These are phyloP conservation scores for Artemisia tridentata DNA, from an alignment of 129 eudicot species.

Conservation along the genomic window DNA sequence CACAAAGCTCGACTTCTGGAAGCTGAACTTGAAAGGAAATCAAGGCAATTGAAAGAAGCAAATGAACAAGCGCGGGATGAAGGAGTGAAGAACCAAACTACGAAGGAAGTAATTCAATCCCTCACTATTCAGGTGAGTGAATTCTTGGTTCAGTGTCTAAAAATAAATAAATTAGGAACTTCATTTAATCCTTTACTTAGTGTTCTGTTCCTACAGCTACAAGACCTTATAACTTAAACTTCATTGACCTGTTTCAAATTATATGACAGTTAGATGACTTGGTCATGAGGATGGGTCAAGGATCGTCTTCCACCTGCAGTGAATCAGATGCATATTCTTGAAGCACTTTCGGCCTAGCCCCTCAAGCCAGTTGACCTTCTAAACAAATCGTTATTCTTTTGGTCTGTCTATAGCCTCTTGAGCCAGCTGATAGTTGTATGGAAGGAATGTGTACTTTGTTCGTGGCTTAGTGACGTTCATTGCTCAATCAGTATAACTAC, in stretches of 20 bases:
- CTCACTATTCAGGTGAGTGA: slow-evolving; percentile 54
- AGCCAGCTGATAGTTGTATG: not conserved
- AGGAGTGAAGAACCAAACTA: slow-evolving; percentile 52
- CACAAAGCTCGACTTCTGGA: slow-evolving; percentile 49
- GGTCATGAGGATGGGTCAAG: slow-evolving; percentile 37
- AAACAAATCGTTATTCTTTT: not conserved
- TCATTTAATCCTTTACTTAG: no score
- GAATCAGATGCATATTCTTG: slow-evolving; percentile 33
- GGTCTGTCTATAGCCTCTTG: not conserved
- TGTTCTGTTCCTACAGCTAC: not conserved
- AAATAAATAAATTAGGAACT: no score
- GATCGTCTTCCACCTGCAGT: slow-evolving; percentile 28
- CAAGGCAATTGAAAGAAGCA: slow-evolving; percentile 53
- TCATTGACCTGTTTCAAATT: not conserved
- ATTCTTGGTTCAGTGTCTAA: slow-evolving; percentile 2
- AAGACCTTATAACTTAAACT: not conserved
- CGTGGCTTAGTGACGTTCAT: not conserved
- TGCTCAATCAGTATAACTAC: not conserved
- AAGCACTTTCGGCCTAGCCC: slow-evolving; percentile 7
- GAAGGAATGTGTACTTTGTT: not conserved
- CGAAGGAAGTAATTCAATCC: slow-evolving; percentile 56
- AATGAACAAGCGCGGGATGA: slow-evolving; percentile 42
- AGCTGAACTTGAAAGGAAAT: slow-evolving; percentile 49
- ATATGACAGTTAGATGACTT: slow-evolving; percentile 47
- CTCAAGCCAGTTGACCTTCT: slow-evolving; percentile 29